A percentile compares a stretch with the other conserved stretches of the same genome.
Evolutionary conservation across 306 rosid genomes (phyloP).

Genomic region (Gastrolobium villosum): DNA sequence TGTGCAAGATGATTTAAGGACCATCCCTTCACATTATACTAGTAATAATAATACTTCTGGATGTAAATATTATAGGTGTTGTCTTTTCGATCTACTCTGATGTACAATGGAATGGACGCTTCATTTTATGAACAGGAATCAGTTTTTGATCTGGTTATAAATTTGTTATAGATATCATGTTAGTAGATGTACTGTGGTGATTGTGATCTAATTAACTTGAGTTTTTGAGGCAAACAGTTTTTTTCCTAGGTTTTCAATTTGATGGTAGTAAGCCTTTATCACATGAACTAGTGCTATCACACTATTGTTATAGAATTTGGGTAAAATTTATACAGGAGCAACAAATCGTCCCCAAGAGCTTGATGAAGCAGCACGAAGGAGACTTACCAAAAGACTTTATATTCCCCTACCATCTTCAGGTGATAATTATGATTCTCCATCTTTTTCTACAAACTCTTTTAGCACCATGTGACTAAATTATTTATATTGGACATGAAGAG

Average conservation of each 20-base stretch:
- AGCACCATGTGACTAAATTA: conserved; percentile 43
- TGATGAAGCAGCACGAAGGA: conserved; percentile 97
- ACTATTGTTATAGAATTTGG: conserved; percentile 34
- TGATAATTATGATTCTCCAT: conserved; percentile 46
- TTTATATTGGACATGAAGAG: conserved; percentile 61
- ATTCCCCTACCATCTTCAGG: conserved; percentile 95
- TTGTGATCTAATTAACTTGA: conserved; percentile 21
- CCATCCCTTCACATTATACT: not conserved
- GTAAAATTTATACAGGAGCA: conserved; percentile 71
- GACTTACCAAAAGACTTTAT: conserved; percentile 89
- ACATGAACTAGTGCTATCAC: conserved; percentile 26
- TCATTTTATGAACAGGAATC: not conserved
- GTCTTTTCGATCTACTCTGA: not conserved
- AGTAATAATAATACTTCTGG: not conserved
- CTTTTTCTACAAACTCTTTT: conserved; percentile 32
- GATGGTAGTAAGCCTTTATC: conserved; percentile 1
- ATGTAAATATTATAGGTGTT: not conserved
- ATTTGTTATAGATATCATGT: conserved; percentile 26
- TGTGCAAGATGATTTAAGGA: conserved; percentile 30
- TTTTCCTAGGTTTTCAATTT: conserved; percentile 23
- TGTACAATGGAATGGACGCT: conserved; percentile 8
- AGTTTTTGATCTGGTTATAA: conserved; percentile 25
- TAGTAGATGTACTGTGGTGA: conserved; percentile 16
- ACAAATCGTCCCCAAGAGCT: conserved; percentile 97
- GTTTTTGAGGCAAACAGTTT: conserved; percentile 1